Evolutionary conservation across 768 basidiomycete genomes (phyloP), one percentile per base, ranked within the genome.

Genomic region (Pisolithus microcarpus): DNA sequence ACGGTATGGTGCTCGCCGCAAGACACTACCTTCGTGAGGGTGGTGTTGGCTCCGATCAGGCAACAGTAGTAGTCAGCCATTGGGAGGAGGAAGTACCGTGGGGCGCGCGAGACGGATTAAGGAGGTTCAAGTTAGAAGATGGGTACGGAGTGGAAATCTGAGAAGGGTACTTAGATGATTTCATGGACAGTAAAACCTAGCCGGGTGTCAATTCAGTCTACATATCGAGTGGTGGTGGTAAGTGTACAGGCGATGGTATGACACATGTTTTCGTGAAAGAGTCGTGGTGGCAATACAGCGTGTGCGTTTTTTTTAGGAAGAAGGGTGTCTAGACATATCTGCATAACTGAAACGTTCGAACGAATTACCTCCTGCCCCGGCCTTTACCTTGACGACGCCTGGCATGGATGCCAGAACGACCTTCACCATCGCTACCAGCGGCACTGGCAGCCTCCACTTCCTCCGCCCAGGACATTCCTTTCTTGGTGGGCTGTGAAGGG

Each of bases 21-120:
- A 72, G 78, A 55, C 58, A 56, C 38, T 89, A 90, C 60, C 62
- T 99, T 40, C 72, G 84, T 10, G 61, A 68, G 18, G 71, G 68
- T 1, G 81, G 78, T 0, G 61, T 85, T 21, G 70, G 69, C 19
- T 57, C 66, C 10, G 70, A 76, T 39, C 91, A 96, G 70, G 85
- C 84, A 2, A 85, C 91, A 21, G 75, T 97, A 1, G 84, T 90
- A 3, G 79, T 98, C 50, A 91, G 85, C 37, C 93, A 95, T 69
- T 91, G 90, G 82, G 87, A 90, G 56, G 86, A 87, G 36, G 93
- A 97, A 68, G 81, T 93, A 16, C 93, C 93, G 2, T 94, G 91
- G 91, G 73, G 69, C 1, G 62, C 57, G 0, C 72, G 71, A 13
- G 82, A 84, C 47, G 79, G 81, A 0, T 60, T 86, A 40, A 0